Evolutionary conservation across 306 rosid genomes (phyloP).

Genomic region (Dryas drummondii): DNA sequence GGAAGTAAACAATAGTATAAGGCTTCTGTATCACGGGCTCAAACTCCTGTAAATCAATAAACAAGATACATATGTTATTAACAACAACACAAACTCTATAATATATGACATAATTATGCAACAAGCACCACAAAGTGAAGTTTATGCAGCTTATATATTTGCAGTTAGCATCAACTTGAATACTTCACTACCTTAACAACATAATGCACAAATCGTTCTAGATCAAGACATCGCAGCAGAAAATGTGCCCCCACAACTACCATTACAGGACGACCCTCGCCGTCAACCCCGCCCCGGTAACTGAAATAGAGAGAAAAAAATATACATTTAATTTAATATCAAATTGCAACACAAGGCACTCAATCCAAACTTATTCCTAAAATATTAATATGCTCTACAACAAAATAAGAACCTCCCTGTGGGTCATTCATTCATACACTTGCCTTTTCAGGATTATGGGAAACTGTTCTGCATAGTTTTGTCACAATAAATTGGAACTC

Average conservation of each 20-base stretch:
- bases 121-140: conserved; percentile 8
- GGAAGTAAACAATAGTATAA: conserved; percentile 85
- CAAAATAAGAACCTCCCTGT: not conserved
- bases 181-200: conserved; percentile 69
- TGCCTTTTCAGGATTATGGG: conserved; percentile 2
- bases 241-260: conserved; percentile 98
- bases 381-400: not conserved
- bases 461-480: not conserved
- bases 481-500: not conserved
- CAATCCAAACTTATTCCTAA: conserved; percentile 6
- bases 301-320: conserved; percentile 45
- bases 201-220: conserved; percentile 83
- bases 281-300: conserved; percentile 95
- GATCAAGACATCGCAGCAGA: conserved; percentile 90
- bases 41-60: conserved; percentile 70
- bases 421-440: not conserved
- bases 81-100: not conserved
- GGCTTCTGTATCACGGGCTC: conserved; percentile 97
- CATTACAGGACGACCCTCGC: conserved; percentile 94
- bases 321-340: not conserved
- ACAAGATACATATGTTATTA: conserved; percentile 6
- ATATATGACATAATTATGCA: not conserved
- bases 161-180: conserved; percentile 22
- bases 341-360: conserved; percentile 13
- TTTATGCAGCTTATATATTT: not conserved